Conservation (phyloP, 306 rosid species). For the Quercus alba region DNA sequence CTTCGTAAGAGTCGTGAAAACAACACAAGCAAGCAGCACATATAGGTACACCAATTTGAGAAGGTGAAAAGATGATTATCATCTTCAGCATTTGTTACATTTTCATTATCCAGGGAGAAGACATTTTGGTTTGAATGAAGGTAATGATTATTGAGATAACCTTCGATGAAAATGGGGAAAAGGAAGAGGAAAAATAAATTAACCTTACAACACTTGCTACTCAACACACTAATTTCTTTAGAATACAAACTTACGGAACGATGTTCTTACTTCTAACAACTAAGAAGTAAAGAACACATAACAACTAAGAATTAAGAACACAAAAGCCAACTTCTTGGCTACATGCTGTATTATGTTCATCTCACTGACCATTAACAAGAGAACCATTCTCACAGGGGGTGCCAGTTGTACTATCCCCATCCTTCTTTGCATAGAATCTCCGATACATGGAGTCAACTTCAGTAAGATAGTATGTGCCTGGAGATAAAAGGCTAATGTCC, state of each 20-base stretch:
- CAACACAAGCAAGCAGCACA: background rate
- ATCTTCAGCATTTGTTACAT: background rate
- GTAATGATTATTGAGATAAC: background rate
- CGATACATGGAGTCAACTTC: conserved; percentile 88
- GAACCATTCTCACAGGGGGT: conserved; percentile 32
- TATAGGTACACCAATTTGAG: background rate
- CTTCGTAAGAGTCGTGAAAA: background rate
- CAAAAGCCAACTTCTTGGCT: conserved; percentile 13
- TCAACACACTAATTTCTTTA: conserved; percentile 23
- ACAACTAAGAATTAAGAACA: conserved; percentile 1
- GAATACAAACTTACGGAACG: conserved; percentile 23
- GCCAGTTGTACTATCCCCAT: conserved; percentile 17
- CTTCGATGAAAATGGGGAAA: background rate
- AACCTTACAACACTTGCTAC: conserved; percentile 16
- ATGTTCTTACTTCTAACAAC: conserved; percentile 18
- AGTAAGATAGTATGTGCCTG: conserved; percentile 95
- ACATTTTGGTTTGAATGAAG: background rate
- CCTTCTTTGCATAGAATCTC: conserved; percentile 73
- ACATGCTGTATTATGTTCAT: background rate
- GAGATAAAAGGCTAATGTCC: conserved; percentile 65
- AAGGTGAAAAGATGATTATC: background rate
- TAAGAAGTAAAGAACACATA: background rate
- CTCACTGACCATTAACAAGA: conserved; percentile 67
- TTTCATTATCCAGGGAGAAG: background rate
- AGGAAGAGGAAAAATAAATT: background rate